phyloP scores from a whole-genome alignment of 2,329 filamentous ascomycete species.

The Blumeria hordei region DNA sequence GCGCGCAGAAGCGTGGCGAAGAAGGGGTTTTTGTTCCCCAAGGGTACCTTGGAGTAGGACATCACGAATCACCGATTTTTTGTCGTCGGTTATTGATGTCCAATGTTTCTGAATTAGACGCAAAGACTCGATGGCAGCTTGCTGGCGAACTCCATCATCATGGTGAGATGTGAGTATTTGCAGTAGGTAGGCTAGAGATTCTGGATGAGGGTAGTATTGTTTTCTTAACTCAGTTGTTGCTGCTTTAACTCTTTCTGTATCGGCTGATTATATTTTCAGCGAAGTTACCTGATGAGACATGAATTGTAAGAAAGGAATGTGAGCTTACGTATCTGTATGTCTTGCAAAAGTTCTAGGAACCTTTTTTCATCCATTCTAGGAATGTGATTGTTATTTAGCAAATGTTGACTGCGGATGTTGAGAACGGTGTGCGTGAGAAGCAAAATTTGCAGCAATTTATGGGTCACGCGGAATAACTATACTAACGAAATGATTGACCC shows the following conservation, averaged over 20 bases:
- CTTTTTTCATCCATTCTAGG: conserved; percentile 51
- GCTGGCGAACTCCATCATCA: conserved; percentile 40
- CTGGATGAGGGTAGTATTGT: conserved; percentile 70
- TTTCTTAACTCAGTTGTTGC: conserved; percentile 80
- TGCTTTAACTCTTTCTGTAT: conserved; percentile 72
- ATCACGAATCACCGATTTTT: conserved; percentile 61
- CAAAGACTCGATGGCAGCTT: conserved; percentile 73
- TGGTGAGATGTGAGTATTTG: conserved; percentile 69
- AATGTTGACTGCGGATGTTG: background rate
- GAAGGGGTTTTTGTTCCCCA: conserved; percentile 50
- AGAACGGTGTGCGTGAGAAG: too few species aligned
- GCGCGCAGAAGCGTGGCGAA: conserved; percentile 68
- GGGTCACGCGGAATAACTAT: too few species aligned
- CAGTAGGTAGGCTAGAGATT: conserved; percentile 64
- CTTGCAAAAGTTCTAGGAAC: conserved; percentile 69
- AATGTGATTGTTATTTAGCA: background rate
- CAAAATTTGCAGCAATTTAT: background rate
- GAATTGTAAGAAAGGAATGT: background rate
- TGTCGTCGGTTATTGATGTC: conserved; percentile 43
- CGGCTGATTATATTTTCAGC: conserved; percentile 29
- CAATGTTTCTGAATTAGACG: conserved; percentile 73
- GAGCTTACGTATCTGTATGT: conserved; percentile 61
- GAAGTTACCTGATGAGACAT: conserved; percentile 3
- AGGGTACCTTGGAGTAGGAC: conserved; percentile 67
- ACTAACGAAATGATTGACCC: too few species aligned